phyloP scores from a whole-genome alignment of 1,284 basidiomycete genomes.

The Microbotryum violaceum region DNA sequence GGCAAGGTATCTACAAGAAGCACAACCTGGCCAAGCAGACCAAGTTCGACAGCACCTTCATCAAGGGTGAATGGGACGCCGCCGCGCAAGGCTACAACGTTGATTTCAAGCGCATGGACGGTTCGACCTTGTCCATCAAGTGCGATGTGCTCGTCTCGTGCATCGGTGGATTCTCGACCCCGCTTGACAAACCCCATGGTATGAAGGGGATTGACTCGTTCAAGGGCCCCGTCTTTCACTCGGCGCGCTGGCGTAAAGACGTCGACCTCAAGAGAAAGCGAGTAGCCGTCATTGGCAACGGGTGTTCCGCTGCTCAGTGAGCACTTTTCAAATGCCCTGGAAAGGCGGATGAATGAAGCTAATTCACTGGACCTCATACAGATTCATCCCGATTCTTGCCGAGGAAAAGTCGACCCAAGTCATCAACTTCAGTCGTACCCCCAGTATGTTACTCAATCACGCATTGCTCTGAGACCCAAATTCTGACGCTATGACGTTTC shows the following conservation, averaged over 20 bases:
- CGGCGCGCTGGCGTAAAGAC: conserved; percentile 39
- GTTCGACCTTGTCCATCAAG: conserved; percentile 9
- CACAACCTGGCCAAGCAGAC: conserved; percentile 11
- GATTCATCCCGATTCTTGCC: conserved; percentile 19
- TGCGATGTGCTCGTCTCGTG: conserved; percentile 21
- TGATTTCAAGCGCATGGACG: conserved; percentile 4
- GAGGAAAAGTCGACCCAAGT: conserved; percentile 19
- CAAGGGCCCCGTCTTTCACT: conserved; percentile 37
- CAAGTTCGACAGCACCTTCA: conserved; percentile 15
- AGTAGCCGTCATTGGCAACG: conserved; percentile 37
- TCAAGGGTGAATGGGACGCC: conserved; percentile 17
- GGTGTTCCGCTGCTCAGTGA: conserved; percentile 35
- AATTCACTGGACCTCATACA: conserved; percentile 24
- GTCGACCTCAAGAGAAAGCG: conserved; percentile 38
- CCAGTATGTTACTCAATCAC: conserved; percentile 12
- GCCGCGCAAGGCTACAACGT: conserved; percentile 9
- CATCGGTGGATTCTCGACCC: conserved; percentile 24
- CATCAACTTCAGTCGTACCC: conserved; percentile 22
- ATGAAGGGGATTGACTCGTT: conserved; percentile 32
- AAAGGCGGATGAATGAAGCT: background rate
- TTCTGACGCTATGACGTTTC: conserved; percentile 19
- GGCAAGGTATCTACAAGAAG: conserved; percentile 13
- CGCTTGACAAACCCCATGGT: conserved; percentile 13
- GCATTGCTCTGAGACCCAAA: background rate
- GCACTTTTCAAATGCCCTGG: conserved; percentile 17